These are phyloP conservation scores for Fonsecaea nubica DNA, from an alignment of 2,329 filamentous ascomycete genomes.

Conservation along the genomic window DNA sequence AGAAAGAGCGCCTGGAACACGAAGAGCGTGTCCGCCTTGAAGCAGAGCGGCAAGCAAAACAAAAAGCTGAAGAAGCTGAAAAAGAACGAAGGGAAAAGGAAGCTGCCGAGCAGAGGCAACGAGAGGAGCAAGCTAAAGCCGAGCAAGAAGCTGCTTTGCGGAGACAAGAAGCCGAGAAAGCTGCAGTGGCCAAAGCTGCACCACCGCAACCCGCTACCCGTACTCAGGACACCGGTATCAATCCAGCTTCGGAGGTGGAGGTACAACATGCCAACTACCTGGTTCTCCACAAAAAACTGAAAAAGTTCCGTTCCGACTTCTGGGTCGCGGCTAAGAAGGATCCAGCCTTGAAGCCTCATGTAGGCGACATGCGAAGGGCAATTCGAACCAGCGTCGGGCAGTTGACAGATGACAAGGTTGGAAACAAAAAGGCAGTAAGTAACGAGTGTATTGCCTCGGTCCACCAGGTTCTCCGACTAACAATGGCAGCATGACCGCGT, in stretches of 20 bases:
- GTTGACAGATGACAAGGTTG: conserved; percentile 68
- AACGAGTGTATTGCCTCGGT: conserved; percentile 4
- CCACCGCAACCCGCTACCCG: conserved; percentile 1
- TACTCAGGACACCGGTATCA: not conserved
- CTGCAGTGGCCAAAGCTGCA: conserved; percentile 23
- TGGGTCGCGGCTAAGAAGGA: conserved; percentile 63
- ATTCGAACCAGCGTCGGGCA: conserved; percentile 77
- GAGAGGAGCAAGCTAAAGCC: conserved; percentile 42
- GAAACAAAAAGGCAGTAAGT: conserved; percentile 65
- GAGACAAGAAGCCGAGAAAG: conserved; percentile 25
- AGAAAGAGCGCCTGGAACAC: conserved; percentile 51
- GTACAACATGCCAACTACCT: conserved; percentile 57
- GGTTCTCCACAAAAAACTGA: conserved; percentile 71
- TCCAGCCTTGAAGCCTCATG: conserved; percentile 64
- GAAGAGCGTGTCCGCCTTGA: conserved; percentile 50
- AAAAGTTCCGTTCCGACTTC: conserved; percentile 62
- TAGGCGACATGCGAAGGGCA: conserved; percentile 74
- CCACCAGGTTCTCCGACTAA: conserved; percentile 1
- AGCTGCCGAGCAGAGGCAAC: conserved; percentile 44
- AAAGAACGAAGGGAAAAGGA: conserved; percentile 46
- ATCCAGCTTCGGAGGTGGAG: conserved; percentile 45
- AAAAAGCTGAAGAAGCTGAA: conserved; percentile 51
- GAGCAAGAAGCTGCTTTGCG: conserved; percentile 34
- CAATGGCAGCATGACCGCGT: conserved; percentile 57
- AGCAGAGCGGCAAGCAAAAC: conserved; percentile 56